phyloP scores from a whole-genome alignment of 2,329 filamentous ascomycete genomes.

The Aspergillus tubingensis region DNA sequence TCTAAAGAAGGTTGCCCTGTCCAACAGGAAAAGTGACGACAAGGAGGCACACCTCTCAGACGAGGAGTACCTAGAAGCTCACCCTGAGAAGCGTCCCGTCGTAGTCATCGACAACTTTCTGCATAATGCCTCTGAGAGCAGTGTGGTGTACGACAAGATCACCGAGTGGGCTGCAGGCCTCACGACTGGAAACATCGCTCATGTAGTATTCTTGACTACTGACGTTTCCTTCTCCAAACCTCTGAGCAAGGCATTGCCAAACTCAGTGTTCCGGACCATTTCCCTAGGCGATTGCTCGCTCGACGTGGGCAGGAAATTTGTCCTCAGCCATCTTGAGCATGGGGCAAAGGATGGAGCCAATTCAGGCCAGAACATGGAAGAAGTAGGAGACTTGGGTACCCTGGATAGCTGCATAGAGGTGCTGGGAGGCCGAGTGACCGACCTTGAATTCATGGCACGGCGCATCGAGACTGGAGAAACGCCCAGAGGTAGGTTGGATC shows the following conservation, averaged over 20 bases:
- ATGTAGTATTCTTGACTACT: constrained; percentile 91
- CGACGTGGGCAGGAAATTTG: constrained; percentile 83
- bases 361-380: constrained; percentile 43
- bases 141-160: constrained; percentile 71
- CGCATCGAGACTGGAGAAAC: constrained; percentile 84
- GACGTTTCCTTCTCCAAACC: constrained; percentile 88
- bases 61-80: constrained; percentile 86
- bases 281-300: constrained; percentile 83
- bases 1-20: constrained; percentile 74
- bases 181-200: constrained; percentile 84
- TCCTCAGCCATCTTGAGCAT: constrained; percentile 74
- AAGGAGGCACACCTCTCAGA: constrained; percentile 72
- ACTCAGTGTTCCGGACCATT: constrained; percentile 85
- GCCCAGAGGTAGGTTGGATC: constrained; percentile 57
- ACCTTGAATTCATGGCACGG: constrained; percentile 90
- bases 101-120: constrained; percentile 92
- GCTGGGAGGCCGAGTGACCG: constrained; percentile 88
- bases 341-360: constrained; percentile 40
- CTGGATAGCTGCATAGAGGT: constrained; percentile 79
- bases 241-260: constrained; percentile 81
- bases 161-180: constrained; percentile 87
- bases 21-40: constrained; percentile 69
- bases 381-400: constrained; percentile 65
- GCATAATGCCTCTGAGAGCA: constrained; percentile 70
- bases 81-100: constrained; percentile 79